Evolutionary conservation across 179 eudicot genomes (phyloP).

Genomic region (Silene vulgaris): DNA sequence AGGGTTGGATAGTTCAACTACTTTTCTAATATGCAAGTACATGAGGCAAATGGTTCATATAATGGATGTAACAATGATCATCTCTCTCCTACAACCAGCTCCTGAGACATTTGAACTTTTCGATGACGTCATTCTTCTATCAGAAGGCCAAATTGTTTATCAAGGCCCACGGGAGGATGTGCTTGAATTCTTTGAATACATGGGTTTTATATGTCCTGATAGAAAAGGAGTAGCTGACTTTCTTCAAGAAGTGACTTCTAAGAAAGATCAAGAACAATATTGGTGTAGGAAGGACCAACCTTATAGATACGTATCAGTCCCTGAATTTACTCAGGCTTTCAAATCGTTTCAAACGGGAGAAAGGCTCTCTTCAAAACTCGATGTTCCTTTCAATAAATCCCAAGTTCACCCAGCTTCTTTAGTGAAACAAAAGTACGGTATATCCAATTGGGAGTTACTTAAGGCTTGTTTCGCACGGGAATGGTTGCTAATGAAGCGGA

Average conservation of each 20-base stretch:
- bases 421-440: slow-evolving; percentile 24
- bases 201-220: slow-evolving; percentile 77
- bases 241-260: slow-evolving; percentile 85
- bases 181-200: slow-evolving; percentile 59
- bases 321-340: slow-evolving; percentile 51
- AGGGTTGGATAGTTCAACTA: slow-evolving; percentile 81
- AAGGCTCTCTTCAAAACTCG: slow-evolving; percentile 39
- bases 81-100: slow-evolving; percentile 84
- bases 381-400: slow-evolving; percentile 28
- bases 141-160: slow-evolving; percentile 73
- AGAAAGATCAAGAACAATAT: slow-evolving; percentile 74
- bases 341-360: slow-evolving; percentile 50
- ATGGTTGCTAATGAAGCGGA: slow-evolving; percentile 39
- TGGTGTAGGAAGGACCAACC: slow-evolving; percentile 52
- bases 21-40: slow-evolving; percentile 65
- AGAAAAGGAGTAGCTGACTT: slow-evolving; percentile 86
- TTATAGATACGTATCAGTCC: slow-evolving; percentile 52
- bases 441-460: slow-evolving; percentile 29
- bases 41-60: slow-evolving; percentile 76
- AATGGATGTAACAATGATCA: slow-evolving; percentile 72
- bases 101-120: slow-evolving; percentile 79
- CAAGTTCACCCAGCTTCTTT: slow-evolving; percentile 30
- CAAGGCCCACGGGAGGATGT: slow-evolving; percentile 75
- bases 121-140: slow-evolving; percentile 70
- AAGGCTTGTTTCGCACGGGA: slow-evolving; percentile 42